Evolutionary conservation across 1,139 yeast genomes (phyloP), one percentile per base, ranked within the genome.

Genomic region (Candida smagusa): DNA sequence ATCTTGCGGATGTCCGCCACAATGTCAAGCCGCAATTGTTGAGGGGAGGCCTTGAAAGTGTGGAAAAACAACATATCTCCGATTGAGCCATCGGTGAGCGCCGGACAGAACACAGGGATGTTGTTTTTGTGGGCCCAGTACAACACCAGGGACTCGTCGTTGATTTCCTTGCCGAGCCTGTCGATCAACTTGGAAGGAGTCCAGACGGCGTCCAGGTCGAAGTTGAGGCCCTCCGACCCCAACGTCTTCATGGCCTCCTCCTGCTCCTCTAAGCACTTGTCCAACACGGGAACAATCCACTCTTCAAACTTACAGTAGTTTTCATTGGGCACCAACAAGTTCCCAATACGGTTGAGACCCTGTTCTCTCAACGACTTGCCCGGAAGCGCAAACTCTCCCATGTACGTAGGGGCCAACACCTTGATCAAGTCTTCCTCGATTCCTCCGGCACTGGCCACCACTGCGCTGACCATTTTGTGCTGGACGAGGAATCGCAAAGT

Each of bases 31-130:
- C 95, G 77, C 43, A 94, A 68, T 58, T 89, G 96, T 50, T 80
- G 80, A 33, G 97, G 97, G 33, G 95, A 83, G 2, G 96, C 77
- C 63, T 87, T 89, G 75, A 89, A 92, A 12, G 98, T 92, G 64
- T 92, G 97, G 84, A 94, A 92, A 61, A 92, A 92, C 42, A 92
- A 75, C 99, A 92, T 92, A 60, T 92, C 99, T 46, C 99, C 99
- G 53, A 92, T 84, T 33, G 97, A 88, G 11, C 99, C 99, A 65
- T 92, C 99, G 4, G 99, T 92, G 44, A 92, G 70, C 4, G 97
- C 95, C 19, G 99, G 99, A 63, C 97, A 92, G 64, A 92, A 92
- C 29, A 92, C 79, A 9, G 99, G 99, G 45, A 92, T 94, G 53
- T 89, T 66, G 69, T 92, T 92, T 67, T 90, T 92, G 68, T 90